Percentiles rank a stretch among this genome's conserved stretches.
phyloP scores from a whole-genome alignment of 345 rosid species.

The Sisymbrium irio region DNA sequence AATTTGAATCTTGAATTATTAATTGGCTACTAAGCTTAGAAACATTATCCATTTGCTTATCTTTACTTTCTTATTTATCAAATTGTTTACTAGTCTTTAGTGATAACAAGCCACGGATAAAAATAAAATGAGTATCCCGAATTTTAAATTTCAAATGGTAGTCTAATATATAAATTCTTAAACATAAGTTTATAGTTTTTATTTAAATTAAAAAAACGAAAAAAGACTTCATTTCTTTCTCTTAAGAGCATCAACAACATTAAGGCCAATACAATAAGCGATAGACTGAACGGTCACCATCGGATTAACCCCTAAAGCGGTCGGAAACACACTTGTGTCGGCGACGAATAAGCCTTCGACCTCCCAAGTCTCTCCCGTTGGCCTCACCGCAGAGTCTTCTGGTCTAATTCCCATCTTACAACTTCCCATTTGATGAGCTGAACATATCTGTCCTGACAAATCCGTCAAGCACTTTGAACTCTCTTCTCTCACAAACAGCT shows the following conservation, averaged over 20 bases:
- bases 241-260: slow-evolving; percentile 52
- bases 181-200: neutral
- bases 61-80: neutral
- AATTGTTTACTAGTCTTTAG: neutral
- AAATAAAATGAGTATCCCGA: neutral
- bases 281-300: slow-evolving; percentile 86
- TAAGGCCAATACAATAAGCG: slow-evolving; percentile 70
- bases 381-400: slow-evolving; percentile 56
- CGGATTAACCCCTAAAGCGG: slow-evolving; percentile 84
- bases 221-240: slow-evolving; percentile 20
- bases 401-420: slow-evolving; percentile 77
- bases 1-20: neutral
- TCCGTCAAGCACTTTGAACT: slow-evolving; percentile 46
- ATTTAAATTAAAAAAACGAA: no score
- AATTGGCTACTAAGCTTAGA: slow-evolving; percentile 1
- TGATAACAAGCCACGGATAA: neutral
- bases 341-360: slow-evolving; percentile 69
- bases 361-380: slow-evolving; percentile 84
- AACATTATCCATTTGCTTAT: neutral
- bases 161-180: neutral
- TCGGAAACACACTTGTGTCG: slow-evolving; percentile 81
- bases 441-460: slow-evolving; percentile 49
- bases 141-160: neutral
- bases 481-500: slow-evolving; percentile 63
- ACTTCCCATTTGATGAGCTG: slow-evolving; percentile 95